A percentile compares a stretch with the other conserved stretches of the same genome.
Evolutionary conservation across 1,139 yeast genomes (phyloP).

Genomic region (Yamadazyma spencermartinsiae): DNA sequence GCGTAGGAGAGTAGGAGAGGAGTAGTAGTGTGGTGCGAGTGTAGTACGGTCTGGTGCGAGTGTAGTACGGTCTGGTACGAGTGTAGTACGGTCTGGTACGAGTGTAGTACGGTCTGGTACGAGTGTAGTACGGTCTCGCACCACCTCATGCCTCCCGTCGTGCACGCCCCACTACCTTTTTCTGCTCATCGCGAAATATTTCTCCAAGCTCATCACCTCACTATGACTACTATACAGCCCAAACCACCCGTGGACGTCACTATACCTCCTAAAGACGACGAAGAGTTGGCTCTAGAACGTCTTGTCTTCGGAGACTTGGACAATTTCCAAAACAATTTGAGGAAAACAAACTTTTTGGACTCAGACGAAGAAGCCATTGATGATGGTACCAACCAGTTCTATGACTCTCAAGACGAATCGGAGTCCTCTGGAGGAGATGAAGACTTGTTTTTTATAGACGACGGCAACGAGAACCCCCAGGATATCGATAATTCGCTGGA

Average conservation of each 20-base stretch:
- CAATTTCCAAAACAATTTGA: constrained; percentile 71
- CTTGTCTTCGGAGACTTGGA: constrained; percentile 87
- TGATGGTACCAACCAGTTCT: constrained; percentile 26
- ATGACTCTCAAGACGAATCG: constrained; percentile 26
- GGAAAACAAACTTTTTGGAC: constrained; percentile 52
- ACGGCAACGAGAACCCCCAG: constrained; percentile 30
- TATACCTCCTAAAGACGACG: constrained; percentile 74
- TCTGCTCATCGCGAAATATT: neutral
- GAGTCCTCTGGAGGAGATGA: constrained; percentile 44
- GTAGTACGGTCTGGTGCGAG: too few relatives aligned
- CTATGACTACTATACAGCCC: too few relatives aligned
- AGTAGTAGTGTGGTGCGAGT: neutral
- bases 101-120: too few relatives aligned
- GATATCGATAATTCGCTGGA: neutral
- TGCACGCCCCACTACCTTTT: neutral
- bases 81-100: too few relatives aligned
- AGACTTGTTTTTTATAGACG: constrained; percentile 66
- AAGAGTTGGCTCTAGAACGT: constrained; percentile 75
- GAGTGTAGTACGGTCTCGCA: too few relatives aligned
- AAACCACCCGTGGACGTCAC: constrained; percentile 29
- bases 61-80: too few relatives aligned
- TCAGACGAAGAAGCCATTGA: constrained; percentile 26
- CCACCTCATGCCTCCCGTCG: too few relatives aligned
- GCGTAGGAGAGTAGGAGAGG: too few relatives aligned
- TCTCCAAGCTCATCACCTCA: too few relatives aligned